A percentile compares a stretch with the other conserved stretches of the same genome.
phyloP scores from a whole-genome alignment of 2,329 filamentous ascomycete species.

The Trichoderma afroharzianum region DNA sequence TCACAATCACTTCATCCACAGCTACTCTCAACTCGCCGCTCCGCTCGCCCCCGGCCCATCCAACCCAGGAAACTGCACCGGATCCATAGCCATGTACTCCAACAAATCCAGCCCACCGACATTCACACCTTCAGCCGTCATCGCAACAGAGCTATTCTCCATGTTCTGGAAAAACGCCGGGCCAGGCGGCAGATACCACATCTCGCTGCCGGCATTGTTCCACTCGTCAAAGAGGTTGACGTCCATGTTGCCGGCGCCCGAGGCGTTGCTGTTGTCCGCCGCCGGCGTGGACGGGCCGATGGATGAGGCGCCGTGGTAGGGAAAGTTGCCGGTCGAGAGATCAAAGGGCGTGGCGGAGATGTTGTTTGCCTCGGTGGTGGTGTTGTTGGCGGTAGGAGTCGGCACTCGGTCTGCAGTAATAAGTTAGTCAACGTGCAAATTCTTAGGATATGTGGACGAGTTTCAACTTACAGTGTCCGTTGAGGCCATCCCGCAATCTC shows the following conservation, averaged over 20 bases:
- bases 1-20: neutral
- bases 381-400: slow-evolving; percentile 29
- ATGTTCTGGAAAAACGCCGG: slow-evolving; percentile 64
- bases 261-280: slow-evolving; percentile 33
- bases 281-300: slow-evolving; percentile 50
- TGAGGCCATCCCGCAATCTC: slow-evolving; percentile 39
- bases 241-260: slow-evolving; percentile 29
- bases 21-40: neutral
- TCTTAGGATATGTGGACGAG: accelerated
- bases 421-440: slow-evolving; percentile 15
- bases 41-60: slow-evolving; percentile 26
- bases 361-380: slow-evolving; percentile 40
- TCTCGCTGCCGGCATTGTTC: slow-evolving; percentile 53
- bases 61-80: slow-evolving; percentile 37
- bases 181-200: slow-evolving; percentile 65
- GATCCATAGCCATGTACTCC: slow-evolving; percentile 65
- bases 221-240: slow-evolving; percentile 52
- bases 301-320: slow-evolving; percentile 48
- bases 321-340: slow-evolving; percentile 51
- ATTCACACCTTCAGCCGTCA: slow-evolving; percentile 65
- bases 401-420: slow-evolving; percentile 36
- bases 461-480: slow-evolving; percentile 34
- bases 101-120: slow-evolving; percentile 64
- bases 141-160: slow-evolving; percentile 57
- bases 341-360: slow-evolving; percentile 64